phyloP scores from a whole-genome alignment of 768 basidiomycete genomes.

The Rhodosporidiobolus odoratus region DNA sequence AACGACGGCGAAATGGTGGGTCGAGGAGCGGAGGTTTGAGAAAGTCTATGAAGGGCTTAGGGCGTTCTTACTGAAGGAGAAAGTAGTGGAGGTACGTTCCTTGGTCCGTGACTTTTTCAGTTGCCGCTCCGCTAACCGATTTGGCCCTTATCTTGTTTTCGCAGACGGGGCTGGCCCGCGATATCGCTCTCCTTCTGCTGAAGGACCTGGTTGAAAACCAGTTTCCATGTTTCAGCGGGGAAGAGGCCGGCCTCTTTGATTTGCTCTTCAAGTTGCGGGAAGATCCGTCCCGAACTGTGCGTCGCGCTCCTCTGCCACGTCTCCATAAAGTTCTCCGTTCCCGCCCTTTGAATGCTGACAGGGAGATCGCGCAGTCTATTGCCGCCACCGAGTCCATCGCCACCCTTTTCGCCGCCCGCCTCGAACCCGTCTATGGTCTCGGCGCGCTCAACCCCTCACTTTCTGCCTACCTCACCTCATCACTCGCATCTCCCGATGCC shows the following conservation, averaged over 20 bases:
- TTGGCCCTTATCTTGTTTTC: background rate
- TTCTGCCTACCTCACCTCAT: constrained; percentile 8
- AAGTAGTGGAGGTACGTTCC: constrained; percentile 1
- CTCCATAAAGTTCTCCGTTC: too few species aligned
- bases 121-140: too few species aligned
- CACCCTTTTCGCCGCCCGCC: constrained; percentile 18
- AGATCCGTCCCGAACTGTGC: constrained; percentile 20
- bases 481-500: background rate
- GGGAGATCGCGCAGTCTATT: constrained; percentile 7
- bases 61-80: background rate
- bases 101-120: too few species aligned
- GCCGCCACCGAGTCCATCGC: constrained; percentile 38
- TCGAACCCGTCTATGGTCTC: constrained; percentile 41
- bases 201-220: constrained; percentile 39
- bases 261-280: constrained; percentile 35
- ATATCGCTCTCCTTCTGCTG: constrained; percentile 34
- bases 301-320: background rate
- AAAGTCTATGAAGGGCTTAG: constrained; percentile 16
- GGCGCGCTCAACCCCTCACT: constrained; percentile 29
- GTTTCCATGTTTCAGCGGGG: constrained; percentile 29
- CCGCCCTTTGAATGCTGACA: background rate
- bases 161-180: background rate
- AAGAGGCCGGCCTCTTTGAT: constrained; percentile 32
- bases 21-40: constrained; percentile 6
- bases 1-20: constrained; percentile 11